Conservation (phyloP, 345 rosid genomes). For the Isatis tinctoria region DNA sequence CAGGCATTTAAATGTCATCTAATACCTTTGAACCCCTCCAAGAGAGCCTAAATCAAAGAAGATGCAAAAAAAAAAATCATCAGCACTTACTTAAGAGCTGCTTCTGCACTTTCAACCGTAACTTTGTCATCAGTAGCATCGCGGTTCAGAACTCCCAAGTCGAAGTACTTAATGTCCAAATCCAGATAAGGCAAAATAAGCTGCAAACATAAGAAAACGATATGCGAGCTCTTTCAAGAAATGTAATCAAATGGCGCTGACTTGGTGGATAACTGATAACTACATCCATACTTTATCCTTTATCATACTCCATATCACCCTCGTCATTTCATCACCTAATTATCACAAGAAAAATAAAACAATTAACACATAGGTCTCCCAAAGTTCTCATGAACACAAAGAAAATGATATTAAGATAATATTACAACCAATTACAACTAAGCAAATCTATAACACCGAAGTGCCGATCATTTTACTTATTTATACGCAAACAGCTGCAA, state of each 20-base stretch:
- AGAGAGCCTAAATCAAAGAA: neutral
- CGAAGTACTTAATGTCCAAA: constrained; percentile 86
- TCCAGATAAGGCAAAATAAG: constrained; percentile 79
- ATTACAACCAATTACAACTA: neutral
- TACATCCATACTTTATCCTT: constrained; percentile 65
- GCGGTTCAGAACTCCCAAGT: constrained; percentile 84
- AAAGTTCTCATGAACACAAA: neutral
- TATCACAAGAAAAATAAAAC: neutral
- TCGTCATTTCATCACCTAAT: constrained; percentile 91
- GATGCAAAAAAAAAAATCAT: neutral
- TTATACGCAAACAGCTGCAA: neutral
- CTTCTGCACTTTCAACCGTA: constrained; percentile 81
- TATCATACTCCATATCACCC: constrained; percentile 83
- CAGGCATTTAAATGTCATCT: neutral
- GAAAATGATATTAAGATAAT: neutral
- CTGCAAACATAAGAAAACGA: constrained; percentile 42
- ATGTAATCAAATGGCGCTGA: neutral
- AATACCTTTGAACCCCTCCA: neutral
- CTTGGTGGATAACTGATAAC: neutral
- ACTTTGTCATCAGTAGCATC: constrained; percentile 87
- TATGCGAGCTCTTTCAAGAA: neutral
- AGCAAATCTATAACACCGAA: neutral
- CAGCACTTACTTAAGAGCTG: constrained; percentile 69
- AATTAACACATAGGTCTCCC: neutral
- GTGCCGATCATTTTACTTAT: neutral